Evolutionary conservation across 164 flowering plant species (phyloP), one percentile per base, ranked within the genome.

Genomic region (Houttuynia cordata): DNA sequence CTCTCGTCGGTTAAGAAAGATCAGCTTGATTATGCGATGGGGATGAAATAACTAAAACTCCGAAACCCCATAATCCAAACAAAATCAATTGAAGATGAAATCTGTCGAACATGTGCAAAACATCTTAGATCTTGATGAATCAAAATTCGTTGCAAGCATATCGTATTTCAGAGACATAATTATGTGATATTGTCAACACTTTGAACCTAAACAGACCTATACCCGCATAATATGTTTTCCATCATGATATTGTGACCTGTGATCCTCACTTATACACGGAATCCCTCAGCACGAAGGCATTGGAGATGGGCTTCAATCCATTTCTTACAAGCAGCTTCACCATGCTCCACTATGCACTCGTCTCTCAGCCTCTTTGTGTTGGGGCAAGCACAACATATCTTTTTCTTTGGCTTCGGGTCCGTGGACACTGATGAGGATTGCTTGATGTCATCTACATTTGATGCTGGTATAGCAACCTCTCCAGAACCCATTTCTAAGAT

Each of bases 261-360:
- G 49, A 22, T 8, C 10, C 5, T 53, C 24, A 6, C 30, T 45
- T 17, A 45, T 10, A 84, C 78, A 40, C 78, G 79, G 67, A 84
- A 84, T 20, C 89, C 86, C 71, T 84, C 86, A 0, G 82, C 74
- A 25, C 86, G 84, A 53, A 84, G 86, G 69, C 89, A 84, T 53
- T 4, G 23, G 9, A 64, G 73, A 68, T 84, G 89, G 69, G 89
- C 89, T 25, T 80, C 77, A 30, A 84, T 84, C 89, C 82, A 82
- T 68, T 84, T 81, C 4, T 76, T 51, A 61, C 89, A 84, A 65
- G 84, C 81, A 34, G 64, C 74, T 77, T 84, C 83, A 54, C 89
- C 89, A 57, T 80, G 74, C 72, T 80, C 60, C 62, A 70, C 67
- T 14, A 70, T 59, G 64, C 74, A 70, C 45, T 70, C 74, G 34